Base-by-base conservation (phyloP, 1,284 basidiomycete genomes). In the Ceratobasidium sp. region DNA sequence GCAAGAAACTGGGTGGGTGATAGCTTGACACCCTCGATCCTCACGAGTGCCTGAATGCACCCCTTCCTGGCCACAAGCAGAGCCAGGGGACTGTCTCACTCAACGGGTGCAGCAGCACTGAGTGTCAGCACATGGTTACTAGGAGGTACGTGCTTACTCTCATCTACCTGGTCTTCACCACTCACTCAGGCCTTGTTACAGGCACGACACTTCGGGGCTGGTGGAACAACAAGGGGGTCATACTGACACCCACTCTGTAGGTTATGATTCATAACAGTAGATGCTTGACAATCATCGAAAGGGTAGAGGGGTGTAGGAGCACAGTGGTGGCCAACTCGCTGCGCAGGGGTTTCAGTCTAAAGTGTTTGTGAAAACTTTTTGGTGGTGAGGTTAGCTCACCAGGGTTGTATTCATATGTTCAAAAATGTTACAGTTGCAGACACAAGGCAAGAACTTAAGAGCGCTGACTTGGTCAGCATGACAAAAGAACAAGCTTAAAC, bases 241-340 rank as follows among this genome's bases (percentile, higher is more conserved):
- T 66, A 49, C 29, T 6, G 17, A n/a, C 37, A 37, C 3, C 64
- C 64, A n/a, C 64, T 66, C 8, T 44, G 40, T 3, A 49, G 64
- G 6, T 46, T 25, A 13, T 44, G 5, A n/a, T 44, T 49, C 64
- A 66, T 66, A 4, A 19, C 29, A 37, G 19, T 32, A n/a, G 40
- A 19, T 19, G 32, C 17, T 40, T 17, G 15, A 62, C 56, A 32
- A 59, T 59, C 29, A 29, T 62, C 19, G 29, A 40, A 34, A 19
- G n/a, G 7, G 9, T 37, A 13, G 37, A 19, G 22, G 29, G 17
- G 32, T 37, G 37, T 17, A 40, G 15, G 11, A n/a, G 19, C 15
- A 62, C 32, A 29, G 25, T 29, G 59, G 59, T 19, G 59, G 59
- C 59, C 59, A 62, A 62, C 59, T 34, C 56, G 56, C 56, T 59